phyloP scores from a whole-genome alignment of 345 rosid species.

The Eucalyptus globulus region DNA sequence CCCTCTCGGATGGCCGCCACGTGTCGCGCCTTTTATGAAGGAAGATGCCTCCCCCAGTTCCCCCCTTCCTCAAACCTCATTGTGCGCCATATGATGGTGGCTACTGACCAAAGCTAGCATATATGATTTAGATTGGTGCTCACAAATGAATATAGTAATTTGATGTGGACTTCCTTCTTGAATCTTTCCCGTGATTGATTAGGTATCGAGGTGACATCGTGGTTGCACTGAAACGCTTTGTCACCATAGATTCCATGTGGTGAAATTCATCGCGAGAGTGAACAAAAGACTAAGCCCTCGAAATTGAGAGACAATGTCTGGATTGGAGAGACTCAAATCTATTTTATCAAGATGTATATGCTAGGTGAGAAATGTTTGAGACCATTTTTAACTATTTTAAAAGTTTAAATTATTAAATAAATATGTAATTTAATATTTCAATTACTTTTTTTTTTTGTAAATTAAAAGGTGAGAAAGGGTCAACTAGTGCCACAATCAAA shows the following conservation, averaged over 20 bases:
- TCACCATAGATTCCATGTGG: rapidly evolving
- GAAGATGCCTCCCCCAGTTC: not conserved
- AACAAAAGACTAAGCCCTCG: not conserved
- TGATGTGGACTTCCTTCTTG: not conserved
- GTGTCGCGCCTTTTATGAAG: not conserved
- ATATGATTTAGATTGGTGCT: not conserved
- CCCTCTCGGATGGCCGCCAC: not conserved
- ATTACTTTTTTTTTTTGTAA: too few species aligned
- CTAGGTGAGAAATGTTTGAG: not conserved
- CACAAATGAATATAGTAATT: not conserved
- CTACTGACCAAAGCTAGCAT: not conserved
- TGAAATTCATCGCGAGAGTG: not conserved
- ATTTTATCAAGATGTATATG: not conserved
- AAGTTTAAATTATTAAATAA: not conserved
- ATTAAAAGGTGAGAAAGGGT: too few species aligned
- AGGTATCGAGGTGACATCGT: not conserved
- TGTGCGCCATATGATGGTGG: not conserved
- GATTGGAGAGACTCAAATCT: not conserved
- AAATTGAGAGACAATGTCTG: not conserved
- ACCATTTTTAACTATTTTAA: not conserved
- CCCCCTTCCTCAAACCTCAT: not conserved
- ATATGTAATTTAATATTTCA: not conserved
- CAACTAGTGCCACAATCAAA: too few species aligned
- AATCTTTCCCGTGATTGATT: not conserved
- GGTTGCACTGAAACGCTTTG: rapidly evolving